Base-by-base conservation (phyloP, 495 filamentous ascomycete species). In the Hyaloscypha bicolor region DNA sequence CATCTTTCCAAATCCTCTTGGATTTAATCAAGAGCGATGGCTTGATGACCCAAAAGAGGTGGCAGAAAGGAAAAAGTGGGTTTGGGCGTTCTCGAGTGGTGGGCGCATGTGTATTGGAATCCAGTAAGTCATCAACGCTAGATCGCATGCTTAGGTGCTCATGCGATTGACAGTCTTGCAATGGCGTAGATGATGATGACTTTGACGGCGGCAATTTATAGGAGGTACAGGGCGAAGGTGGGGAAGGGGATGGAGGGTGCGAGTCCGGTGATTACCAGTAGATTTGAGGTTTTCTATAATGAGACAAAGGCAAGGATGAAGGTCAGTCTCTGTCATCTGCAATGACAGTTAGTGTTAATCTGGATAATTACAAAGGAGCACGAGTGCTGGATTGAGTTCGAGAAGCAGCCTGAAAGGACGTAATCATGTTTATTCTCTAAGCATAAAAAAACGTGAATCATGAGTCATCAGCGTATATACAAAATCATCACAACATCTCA, bases 1-100 rank as follows among this genome's bases (percentile, higher is more conserved):
- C 2, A 82, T 87, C 0, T 91, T 87, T 69, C 84, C 84, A 0
- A 78, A 85, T 0, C 84, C 89, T 0, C 51, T 71, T 12, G 22
- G 31, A 0, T 75, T 72, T 48, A 66, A 72, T 31, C 73, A 72
- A 0, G 73, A 75, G 12, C 32, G 73, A 30, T 75, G 73, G 73
- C 58, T 75, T 37, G 73, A 64, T 21, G 57, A 57, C 31, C 12
- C 45, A 2, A 37, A 64, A 16, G 62, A 65, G 1, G 63, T 68
- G 30, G 78, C 80, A 16, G 79, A 85, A 66, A 82, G 79, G 53
- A 83, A 82, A 68, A 80, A 79, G 42, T 83, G 67, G 69, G 74
- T 69, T 22, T 75, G 73, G 73, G 69, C 73, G 3, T 75, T 75
- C 42, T 72, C 71, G 11, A 75, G 73, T 51, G 73, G 73, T 32